Conservation (phyloP, 2,329 filamentous ascomycete species). For the Ophiosphaerella narmari region DNA sequence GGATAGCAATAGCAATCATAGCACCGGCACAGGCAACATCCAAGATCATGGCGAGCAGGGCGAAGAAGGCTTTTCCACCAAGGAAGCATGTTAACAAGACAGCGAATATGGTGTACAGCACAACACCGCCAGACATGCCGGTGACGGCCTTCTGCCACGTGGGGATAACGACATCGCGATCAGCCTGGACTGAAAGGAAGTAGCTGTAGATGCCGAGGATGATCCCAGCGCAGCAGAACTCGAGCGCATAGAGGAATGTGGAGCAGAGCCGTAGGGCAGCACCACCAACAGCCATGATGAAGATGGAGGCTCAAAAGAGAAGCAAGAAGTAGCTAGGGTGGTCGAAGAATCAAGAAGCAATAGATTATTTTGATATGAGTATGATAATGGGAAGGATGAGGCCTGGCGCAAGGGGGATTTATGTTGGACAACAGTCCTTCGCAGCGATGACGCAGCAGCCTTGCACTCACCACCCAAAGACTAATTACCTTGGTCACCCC, state of each 20-base stretch:
- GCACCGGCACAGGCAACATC: constrained; percentile 76
- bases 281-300: constrained; percentile 62
- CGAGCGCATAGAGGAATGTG: constrained; percentile 72
- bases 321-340: not conserved
- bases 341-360: not conserved
- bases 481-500: not conserved
- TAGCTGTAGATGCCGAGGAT: constrained; percentile 79
- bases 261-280: constrained; percentile 70
- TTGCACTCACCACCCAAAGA: not conserved
- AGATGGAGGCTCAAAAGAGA: not conserved
- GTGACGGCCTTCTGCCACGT: constrained; percentile 73
- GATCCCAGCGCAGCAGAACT: constrained; percentile 73
- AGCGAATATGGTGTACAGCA: constrained; percentile 75
- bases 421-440: not conserved
- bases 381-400: not conserved
- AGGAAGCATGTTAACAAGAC: constrained; percentile 78
- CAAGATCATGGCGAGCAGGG: constrained; percentile 72
- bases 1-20: constrained; percentile 80
- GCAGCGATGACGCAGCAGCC: constrained; percentile 1
- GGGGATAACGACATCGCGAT: constrained; percentile 66
- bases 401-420: constrained; percentile 1
- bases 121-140: constrained; percentile 70
- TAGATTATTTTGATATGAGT: not conserved
- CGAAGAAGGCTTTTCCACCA: constrained; percentile 72
- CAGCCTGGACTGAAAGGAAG: constrained; percentile 74